These are phyloP conservation scores for Setaria italica DNA, from an alignment of 202 grass and related monocot species.

Conservation along the genomic window DNA sequence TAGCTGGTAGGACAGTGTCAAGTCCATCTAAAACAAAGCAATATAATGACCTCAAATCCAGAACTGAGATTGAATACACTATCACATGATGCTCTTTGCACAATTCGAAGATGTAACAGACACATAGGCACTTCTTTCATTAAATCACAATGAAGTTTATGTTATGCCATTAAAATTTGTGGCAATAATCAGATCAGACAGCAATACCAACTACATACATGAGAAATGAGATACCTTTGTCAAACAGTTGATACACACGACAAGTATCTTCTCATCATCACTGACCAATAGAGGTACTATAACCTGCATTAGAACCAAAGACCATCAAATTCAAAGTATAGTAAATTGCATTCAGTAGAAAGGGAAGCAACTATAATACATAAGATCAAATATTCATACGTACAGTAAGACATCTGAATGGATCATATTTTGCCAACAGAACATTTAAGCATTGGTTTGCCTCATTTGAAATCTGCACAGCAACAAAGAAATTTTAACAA, in stretches of 20 bases:
- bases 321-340: slow-evolving; percentile 22
- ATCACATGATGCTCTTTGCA: slow-evolving; percentile 23
- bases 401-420: slow-evolving; percentile 90
- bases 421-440: slow-evolving; percentile 81
- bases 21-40: neutral
- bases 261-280: slow-evolving; percentile 97
- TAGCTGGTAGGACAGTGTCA: neutral
- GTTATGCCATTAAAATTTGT: slow-evolving; percentile 23
- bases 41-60: neutral
- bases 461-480: slow-evolving; percentile 88
- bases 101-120: slow-evolving; percentile 1
- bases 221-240: slow-evolving; percentile 75
- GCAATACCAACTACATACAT: slow-evolving; percentile 27
- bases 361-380: slow-evolving; percentile 9
- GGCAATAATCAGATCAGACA: neutral
- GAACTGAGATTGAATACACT: slow-evolving; percentile 4
- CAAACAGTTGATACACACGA: slow-evolving; percentile 97
- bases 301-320: slow-evolving; percentile 69
- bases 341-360: slow-evolving; percentile 19
- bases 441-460: slow-evolving; percentile 84
- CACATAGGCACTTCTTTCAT: neutral
- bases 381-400: slow-evolving; percentile 40
- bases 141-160: neutral
- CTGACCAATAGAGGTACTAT: slow-evolving; percentile 83
- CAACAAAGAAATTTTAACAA: slow-evolving; percentile 41